Percentiles rank a stretch among this genome's conserved stretches.
Conservation (phyloP, 73 alveolate genomes). For the Urostyla sp. region DNA sequence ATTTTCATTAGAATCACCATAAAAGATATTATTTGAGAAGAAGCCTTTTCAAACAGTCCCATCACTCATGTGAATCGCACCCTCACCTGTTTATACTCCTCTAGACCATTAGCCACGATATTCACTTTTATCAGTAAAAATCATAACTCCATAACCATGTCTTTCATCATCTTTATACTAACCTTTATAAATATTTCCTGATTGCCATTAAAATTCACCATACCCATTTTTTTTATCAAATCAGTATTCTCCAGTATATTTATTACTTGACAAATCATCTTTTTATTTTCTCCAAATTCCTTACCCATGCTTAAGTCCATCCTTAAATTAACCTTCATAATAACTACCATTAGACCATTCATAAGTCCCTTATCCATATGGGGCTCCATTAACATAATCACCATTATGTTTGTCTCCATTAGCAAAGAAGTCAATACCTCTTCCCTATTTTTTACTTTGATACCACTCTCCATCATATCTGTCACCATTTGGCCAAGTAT, state of each 20-base stretch:
- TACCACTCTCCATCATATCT: conserved; percentile 90
- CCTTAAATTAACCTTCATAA: conserved; percentile 39
- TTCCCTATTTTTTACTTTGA: conserved; percentile 63
- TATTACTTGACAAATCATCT: conserved; percentile 31
- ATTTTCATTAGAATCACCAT: conserved; percentile 38
- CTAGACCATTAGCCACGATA: conserved; percentile 46
- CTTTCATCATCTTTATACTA: conserved; percentile 44
- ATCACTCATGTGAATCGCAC: conserved; percentile 42
- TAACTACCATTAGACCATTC: conserved; percentile 37
- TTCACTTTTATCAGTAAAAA: conserved; percentile 46
- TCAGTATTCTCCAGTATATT: conserved; percentile 56
- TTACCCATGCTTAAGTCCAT: conserved; percentile 49
- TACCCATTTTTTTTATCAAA: conserved; percentile 45
- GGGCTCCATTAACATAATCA: conserved; percentile 64
- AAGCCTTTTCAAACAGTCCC: not conserved
- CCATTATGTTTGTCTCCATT: conserved; percentile 74
- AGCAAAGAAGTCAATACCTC: conserved; percentile 62
- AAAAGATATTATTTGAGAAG: not conserved
- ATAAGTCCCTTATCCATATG: conserved; percentile 60
- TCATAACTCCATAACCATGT: conserved; percentile 34
- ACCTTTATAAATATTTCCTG: conserved; percentile 23
- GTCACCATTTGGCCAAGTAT: conserved; percentile 89
- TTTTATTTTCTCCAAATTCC: conserved; percentile 60
- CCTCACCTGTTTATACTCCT: conserved; percentile 71
- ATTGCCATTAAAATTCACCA: conserved; percentile 1